Conservation (phyloP, 2,329 filamentous ascomycete species). For the Neonectria faginata region DNA sequence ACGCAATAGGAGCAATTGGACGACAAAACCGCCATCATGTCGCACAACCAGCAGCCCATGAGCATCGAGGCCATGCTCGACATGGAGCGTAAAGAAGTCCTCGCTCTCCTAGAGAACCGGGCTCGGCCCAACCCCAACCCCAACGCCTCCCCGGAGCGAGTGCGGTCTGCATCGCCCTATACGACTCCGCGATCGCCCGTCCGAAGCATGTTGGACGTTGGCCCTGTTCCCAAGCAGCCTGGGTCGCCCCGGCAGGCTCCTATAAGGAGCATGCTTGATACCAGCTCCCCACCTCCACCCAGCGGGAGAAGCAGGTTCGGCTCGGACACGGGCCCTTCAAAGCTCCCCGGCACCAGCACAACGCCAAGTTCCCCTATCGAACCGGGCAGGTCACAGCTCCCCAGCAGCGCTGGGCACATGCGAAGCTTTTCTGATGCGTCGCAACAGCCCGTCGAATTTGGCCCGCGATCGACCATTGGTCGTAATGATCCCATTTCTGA, state of each 20-base stretch:
- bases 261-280: slow-evolving; percentile 64
- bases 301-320: slow-evolving; percentile 66
- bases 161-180: slow-evolving; percentile 66
- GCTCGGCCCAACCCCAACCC: slow-evolving; percentile 44
- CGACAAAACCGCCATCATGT: slow-evolving; percentile 46
- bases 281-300: slow-evolving; percentile 53
- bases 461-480: slow-evolving; percentile 44
- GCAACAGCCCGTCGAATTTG: slow-evolving; percentile 61
- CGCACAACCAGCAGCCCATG: slow-evolving; percentile 63
- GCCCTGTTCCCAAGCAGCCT: slow-evolving; percentile 35
- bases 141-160: slow-evolving; percentile 48
- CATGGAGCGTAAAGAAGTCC: slow-evolving; percentile 79
- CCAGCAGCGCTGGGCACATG: slow-evolving; percentile 42
- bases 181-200: slow-evolving; percentile 72
- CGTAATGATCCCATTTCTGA: slow-evolving; percentile 60
- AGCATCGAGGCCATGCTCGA: slow-evolving; percentile 82
- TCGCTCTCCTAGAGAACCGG: slow-evolving; percentile 73
- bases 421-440: slow-evolving; percentile 68
- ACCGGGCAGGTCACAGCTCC: slow-evolving; percentile 36
- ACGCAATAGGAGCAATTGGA: slow-evolving; percentile 16
- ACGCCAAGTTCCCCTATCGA: slow-evolving; percentile 50
- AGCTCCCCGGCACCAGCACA: slow-evolving; percentile 47
- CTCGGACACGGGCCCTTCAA: slow-evolving; percentile 54
- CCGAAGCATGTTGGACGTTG: slow-evolving; percentile 60
- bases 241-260: slow-evolving; percentile 64